Conservation (phyloP, 2,329 filamentous ascomycete species). For the Dothidotthia symphoricarpi region DNA sequence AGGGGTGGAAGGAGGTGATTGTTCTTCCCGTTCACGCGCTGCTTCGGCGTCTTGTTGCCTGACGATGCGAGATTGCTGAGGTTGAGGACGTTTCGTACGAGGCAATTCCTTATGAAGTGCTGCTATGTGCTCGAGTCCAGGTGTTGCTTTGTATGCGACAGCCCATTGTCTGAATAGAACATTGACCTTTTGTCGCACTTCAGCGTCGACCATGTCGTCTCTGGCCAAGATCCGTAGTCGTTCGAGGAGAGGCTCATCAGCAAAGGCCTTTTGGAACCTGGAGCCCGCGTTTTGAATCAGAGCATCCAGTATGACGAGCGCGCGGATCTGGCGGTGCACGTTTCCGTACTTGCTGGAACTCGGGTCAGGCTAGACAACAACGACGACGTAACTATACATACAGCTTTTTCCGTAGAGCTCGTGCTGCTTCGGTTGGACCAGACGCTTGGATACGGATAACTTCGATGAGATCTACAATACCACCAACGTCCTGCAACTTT, state of each 20-base stretch:
- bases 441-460: conserved; percentile 85
- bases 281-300: conserved; percentile 91
- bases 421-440: conserved; percentile 83
- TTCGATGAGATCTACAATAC: conserved; percentile 91
- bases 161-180: conserved; percentile 87
- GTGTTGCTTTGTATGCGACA: conserved; percentile 72
- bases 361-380: conserved; percentile 14
- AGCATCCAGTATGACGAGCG: conserved; percentile 84
- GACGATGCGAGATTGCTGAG: conserved; percentile 79
- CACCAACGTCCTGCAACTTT: conserved; percentile 61
- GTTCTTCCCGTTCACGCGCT: conserved; percentile 62
- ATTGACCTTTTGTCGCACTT: conserved; percentile 86
- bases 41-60: conserved; percentile 76
- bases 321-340: conserved; percentile 85
- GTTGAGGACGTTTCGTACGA: conserved; percentile 57
- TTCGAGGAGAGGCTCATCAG: conserved; percentile 87
- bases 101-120: conserved; percentile 71
- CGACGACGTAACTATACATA: conserved; percentile 42
- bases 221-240: conserved; percentile 84
- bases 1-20: conserved; percentile 36
- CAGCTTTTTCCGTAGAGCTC: conserved; percentile 94
- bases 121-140: conserved; percentile 78
- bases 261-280: conserved; percentile 82
- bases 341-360: conserved; percentile 78
- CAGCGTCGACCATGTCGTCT: conserved; percentile 76